phyloP scores from a whole-genome alignment of 164 flowering plant species.

The Tinospora cordifolia region DNA sequence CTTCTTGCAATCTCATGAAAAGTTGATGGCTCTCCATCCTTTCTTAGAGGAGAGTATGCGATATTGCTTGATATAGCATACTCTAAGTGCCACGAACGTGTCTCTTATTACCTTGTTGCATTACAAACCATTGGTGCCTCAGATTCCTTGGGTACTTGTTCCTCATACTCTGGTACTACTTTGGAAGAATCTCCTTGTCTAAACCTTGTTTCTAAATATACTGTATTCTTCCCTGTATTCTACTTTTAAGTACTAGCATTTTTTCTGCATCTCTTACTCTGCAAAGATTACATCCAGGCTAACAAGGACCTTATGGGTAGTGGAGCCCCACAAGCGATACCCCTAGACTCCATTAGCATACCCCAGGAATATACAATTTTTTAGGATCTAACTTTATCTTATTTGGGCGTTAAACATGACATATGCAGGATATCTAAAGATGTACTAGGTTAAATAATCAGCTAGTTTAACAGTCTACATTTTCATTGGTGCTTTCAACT shows the following conservation, averaged over 20 bases:
- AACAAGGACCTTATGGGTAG: constrained; percentile 12
- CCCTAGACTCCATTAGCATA: constrained; percentile 9
- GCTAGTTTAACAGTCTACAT: constrained; percentile 12
- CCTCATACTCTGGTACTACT: neutral
- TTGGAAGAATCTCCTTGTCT: neutral
- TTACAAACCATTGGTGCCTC: neutral
- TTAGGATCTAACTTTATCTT: constrained; percentile 22
- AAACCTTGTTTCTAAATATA: neutral
- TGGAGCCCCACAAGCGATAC: constrained; percentile 14
- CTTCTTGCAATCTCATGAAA: constrained; percentile 3
- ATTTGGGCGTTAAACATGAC: constrained; percentile 20
- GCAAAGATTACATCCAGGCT: constrained; percentile 15
- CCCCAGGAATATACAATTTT: constrained; percentile 14
- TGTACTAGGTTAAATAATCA: neutral
- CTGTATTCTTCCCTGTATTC: neutral
- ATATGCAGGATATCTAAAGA: neutral
- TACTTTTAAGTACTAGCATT: neutral
- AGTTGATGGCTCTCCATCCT: constrained; percentile 20
- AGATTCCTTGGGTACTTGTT: neutral
- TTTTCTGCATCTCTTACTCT: constrained; percentile 7
- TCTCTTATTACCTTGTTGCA: constrained; percentile 5
- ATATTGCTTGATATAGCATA: constrained; percentile 7
- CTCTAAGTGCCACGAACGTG: constrained; percentile 6
- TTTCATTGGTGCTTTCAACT: constrained; percentile 14
- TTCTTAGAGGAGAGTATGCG: constrained; percentile 15